Base-by-base conservation (phyloP, 768 basidiomycete species). In the Cystobasidium tubakii region DNA sequence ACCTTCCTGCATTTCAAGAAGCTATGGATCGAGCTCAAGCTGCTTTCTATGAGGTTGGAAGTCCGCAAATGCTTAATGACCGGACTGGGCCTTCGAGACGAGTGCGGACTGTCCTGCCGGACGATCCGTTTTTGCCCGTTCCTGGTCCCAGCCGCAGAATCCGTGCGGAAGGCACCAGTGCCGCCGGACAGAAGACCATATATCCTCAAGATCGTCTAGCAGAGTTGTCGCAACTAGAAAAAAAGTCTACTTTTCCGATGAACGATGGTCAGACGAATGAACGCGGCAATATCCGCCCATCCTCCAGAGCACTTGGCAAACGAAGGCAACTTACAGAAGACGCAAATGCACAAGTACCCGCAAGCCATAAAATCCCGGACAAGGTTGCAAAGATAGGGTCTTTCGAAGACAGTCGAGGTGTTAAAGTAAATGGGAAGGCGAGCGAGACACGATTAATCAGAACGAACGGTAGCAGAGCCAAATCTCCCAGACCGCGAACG, bases 21-120 rank as follows among this genome's bases (percentile, higher is more conserved):
- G 66, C 66, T 17, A 23, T 69, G 42, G 66, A 69, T 34, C 39
- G 66, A 29, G 66, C 66, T 23, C 66, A 69, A 31, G 66, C 66
- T 19, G 66, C 66, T 3, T 69, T 69, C 46, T 69, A 69, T 43
- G 66, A 69, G 27, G 66, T 34, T 25, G 25, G 10, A 27, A 69
- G 66, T 50, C 66, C 44, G 1, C 25, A 6, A 53, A 12, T n/a
- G 10, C 25, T 25, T n/a, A n/a, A n/a, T n/a, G n/a, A n/a, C n/a
- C n/a, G n/a, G n/a, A n/a, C n/a, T n/a, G n/a, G n/a, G n/a, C n/a
- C 27, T 34, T 12, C 39, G 36, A 46, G 13, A 23, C 39, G n/a
- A 36, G 31, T 12, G 9, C 6, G 12, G 25, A 42, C 17, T 60
- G 17, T 50, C 12, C 57, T 15, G 10, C 9, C 4, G 13, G 57